phyloP scores from a whole-genome alignment of 148 eudicot genomes.

The Nyssa sinensis region DNA sequence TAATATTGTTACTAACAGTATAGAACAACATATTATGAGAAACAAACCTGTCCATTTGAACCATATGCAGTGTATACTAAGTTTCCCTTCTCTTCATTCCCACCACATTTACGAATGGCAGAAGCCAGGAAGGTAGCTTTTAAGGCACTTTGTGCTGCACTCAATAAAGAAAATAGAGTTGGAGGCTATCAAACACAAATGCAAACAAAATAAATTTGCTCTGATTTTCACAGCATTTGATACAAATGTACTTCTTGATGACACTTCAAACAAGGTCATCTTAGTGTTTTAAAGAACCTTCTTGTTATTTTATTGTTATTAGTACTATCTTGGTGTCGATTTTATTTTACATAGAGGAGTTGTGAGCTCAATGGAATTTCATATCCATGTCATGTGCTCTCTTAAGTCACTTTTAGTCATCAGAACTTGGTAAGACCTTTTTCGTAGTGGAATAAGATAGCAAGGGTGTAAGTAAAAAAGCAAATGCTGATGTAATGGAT shows the following conservation, averaged over 20 bases:
- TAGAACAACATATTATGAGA: background rate
- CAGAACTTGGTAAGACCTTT: background rate
- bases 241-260: background rate
- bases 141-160: constrained; percentile 83
- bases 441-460: background rate
- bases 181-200: background rate
- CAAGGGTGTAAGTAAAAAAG: background rate
- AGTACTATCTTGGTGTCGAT: background rate
- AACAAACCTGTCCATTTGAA: constrained; percentile 85
- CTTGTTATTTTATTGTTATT: background rate
- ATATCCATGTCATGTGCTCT: background rate
- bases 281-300: background rate
- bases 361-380: background rate
- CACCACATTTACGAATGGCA: constrained; percentile 96
- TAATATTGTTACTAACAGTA: background rate
- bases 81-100: constrained; percentile 91
- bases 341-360: background rate
- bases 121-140: constrained; percentile 81
- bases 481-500: background rate
- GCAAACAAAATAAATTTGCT: background rate
- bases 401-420: background rate
- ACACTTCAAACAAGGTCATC: background rate
- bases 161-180: constrained; percentile 6
- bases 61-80: constrained; percentile 82
- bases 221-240: background rate